A percentile compares a stretch with the other conserved stretches of the same genome.
These are phyloP conservation scores for Actinomucor elegans DNA, from an alignment of 371 early-diverging fungal genomes.

Conservation along the genomic window DNA sequence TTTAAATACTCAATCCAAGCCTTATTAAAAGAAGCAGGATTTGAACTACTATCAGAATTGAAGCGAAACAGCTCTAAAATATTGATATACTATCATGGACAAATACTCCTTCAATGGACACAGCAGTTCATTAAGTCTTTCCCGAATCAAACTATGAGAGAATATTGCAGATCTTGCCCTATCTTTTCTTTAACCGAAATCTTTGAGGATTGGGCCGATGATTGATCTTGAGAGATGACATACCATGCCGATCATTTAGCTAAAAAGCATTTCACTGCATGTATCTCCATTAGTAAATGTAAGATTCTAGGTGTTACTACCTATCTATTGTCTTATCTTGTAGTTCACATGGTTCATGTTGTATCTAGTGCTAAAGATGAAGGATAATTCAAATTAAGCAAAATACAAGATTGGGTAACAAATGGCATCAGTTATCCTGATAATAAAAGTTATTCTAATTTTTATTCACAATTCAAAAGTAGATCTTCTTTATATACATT, in stretches of 20 bases:
- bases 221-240: constrained; percentile 26
- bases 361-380: too few species aligned
- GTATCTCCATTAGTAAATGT: constrained; percentile 25
- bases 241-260: constrained; percentile 8
- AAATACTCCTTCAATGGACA: constrained; percentile 30
- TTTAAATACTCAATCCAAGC: constrained; percentile 67
- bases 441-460: too few species aligned
- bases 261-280: constrained; percentile 22
- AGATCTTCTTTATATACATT: too few species aligned
- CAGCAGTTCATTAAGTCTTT: constrained; percentile 43
- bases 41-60: constrained; percentile 23
- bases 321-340: constrained; percentile 60
- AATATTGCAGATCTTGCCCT: constrained; percentile 4
- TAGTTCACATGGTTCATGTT: constrained; percentile 55
- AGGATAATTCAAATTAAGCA: too few species aligned
- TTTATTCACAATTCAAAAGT: too few species aligned
- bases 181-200: constrained; percentile 15
- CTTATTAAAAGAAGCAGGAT: constrained; percentile 59
- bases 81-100: constrained; percentile 23
- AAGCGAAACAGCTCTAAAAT: not conserved
- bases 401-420: too few species aligned
- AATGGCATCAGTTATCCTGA: too few species aligned
- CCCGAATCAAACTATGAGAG: constrained; percentile 16
- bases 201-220: constrained; percentile 28
- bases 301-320: constrained; percentile 22